A percentile compares a stretch with the other conserved stretches of the same genome.
These are phyloP conservation scores for Endocalyx cinctus DNA, from an alignment of 2,329 filamentous ascomycete genomes.

Conservation along the genomic window DNA sequence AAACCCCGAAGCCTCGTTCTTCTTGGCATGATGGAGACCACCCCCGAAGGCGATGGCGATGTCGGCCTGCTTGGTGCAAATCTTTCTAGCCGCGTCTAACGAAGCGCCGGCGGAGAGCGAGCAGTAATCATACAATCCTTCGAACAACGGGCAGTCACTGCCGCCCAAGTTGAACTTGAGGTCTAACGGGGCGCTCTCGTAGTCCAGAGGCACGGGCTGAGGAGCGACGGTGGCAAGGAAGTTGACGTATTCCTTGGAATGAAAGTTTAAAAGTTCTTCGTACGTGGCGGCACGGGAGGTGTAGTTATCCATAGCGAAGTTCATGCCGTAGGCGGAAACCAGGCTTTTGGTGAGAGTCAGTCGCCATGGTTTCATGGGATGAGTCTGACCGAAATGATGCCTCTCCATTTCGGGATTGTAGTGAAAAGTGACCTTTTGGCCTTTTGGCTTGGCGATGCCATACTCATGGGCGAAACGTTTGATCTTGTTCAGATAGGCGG, in stretches of 20 bases:
- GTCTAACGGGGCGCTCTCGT: conserved; percentile 59
- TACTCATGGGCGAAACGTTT: conserved; percentile 54
- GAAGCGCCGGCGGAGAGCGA: conserved; percentile 89
- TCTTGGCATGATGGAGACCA: conserved; percentile 93
- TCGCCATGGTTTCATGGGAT: conserved; percentile 99
- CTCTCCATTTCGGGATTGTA: conserved; percentile 92
- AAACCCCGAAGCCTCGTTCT: conserved; percentile 88
- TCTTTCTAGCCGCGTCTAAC: conserved; percentile 83
- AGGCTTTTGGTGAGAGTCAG: conserved; percentile 92
- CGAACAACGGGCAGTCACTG: conserved; percentile 94
- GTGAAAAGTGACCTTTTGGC: conserved; percentile 91
- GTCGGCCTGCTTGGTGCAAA: conserved; percentile 80
- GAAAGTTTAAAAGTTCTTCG: conserved; percentile 83
- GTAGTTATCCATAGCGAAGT: conserved; percentile 95
- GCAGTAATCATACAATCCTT: conserved; percentile 92
- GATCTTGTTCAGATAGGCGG: conserved; percentile 53
- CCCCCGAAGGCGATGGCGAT: conserved; percentile 98
- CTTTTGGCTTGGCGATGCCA: conserved; percentile 73
- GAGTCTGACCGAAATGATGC: conserved; percentile 93
- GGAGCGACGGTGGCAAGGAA: conserved; percentile 73
- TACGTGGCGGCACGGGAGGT: conserved; percentile 77
- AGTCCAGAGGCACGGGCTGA: conserved; percentile 57
- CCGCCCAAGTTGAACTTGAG: conserved; percentile 80
- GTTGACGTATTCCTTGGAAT: conserved; percentile 84
- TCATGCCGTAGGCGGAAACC: conserved; percentile 91